A percentile compares a stretch with the other conserved stretches of the same genome.
Conservation (phyloP, 2,329 filamentous ascomycete species). For the Ilyonectria robusta region DNA sequence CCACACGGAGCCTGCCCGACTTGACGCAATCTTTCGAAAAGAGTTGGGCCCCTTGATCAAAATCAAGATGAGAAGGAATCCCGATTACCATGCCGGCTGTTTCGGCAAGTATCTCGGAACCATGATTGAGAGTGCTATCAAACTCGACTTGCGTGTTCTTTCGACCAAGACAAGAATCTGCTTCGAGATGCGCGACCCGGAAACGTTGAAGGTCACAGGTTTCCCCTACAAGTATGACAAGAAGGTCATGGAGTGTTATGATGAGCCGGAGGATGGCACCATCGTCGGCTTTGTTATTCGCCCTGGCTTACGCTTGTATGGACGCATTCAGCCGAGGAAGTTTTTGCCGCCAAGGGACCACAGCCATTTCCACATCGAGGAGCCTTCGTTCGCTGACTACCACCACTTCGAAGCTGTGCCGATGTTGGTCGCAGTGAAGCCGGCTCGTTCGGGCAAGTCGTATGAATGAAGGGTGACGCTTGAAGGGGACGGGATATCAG, state of each 20-base stretch:
- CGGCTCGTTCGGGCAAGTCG: too few relatives aligned
- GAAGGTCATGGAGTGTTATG: background rate
- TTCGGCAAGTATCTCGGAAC: background rate
- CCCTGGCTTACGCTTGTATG: background rate
- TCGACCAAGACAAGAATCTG: background rate
- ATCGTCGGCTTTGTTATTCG: background rate
- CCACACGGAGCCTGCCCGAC: background rate
- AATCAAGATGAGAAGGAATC: background rate
- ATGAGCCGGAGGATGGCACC: background rate
- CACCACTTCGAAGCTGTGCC: too few relatives aligned
- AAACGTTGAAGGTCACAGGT: background rate
- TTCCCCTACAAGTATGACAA: background rate
- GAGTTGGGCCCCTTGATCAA: background rate
- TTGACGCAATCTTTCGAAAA: background rate
- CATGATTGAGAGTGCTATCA: rapidly evolving
- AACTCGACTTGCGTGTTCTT: background rate
- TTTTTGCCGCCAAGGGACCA: too few relatives aligned
- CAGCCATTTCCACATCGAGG: too few relatives aligned
- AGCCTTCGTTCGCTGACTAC: too few relatives aligned
- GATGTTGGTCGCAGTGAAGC: too few relatives aligned
- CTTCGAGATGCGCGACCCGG: background rate
- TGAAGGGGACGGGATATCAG: too few relatives aligned
- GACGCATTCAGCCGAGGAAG: background rate
- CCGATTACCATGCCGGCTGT: background rate
- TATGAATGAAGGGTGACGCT: too few relatives aligned